Evolutionary conservation across 2,329 filamentous ascomycete species (phyloP).

Genomic region (Aspergillus thermomutatus): DNA sequence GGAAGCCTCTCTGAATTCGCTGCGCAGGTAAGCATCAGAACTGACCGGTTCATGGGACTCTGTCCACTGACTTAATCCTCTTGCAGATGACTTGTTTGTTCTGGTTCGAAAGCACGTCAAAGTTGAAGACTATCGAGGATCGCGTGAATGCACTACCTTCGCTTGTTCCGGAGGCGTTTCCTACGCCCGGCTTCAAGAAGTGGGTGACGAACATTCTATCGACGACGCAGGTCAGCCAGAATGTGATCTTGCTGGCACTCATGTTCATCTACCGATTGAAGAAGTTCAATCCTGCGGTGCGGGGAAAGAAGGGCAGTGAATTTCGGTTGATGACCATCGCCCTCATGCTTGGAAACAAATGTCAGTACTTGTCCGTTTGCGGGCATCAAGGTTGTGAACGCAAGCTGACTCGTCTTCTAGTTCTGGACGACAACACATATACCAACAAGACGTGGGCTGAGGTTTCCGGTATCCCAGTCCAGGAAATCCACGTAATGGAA

Average conservation of each 20-base stretch:
- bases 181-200: slow-evolving; percentile 78
- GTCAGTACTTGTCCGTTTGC: slow-evolving; percentile 45
- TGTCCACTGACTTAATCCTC: slow-evolving; percentile 4
- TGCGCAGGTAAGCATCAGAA: slow-evolving; percentile 59
- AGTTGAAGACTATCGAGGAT: slow-evolving; percentile 70
- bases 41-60: not conserved
- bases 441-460: slow-evolving; percentile 99
- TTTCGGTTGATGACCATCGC: slow-evolving; percentile 90
- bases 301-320: slow-evolving; percentile 89
- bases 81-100: slow-evolving; percentile 87
- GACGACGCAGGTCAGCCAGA: slow-evolving; percentile 94
- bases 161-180: slow-evolving; percentile 69
- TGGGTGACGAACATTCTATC: slow-evolving; percentile 90
- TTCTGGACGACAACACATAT: slow-evolving; percentile 97
- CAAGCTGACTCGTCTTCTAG: slow-evolving; percentile 41
- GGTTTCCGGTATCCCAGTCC: slow-evolving; percentile 88
- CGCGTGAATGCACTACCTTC: slow-evolving; percentile 45
- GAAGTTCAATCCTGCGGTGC: slow-evolving; percentile 81
- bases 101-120: slow-evolving; percentile 91
- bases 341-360: slow-evolving; percentile 97
- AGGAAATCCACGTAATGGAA: slow-evolving; percentile 98
- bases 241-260: slow-evolving; percentile 85
- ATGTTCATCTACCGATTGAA: slow-evolving; percentile 93
- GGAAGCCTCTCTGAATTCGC: slow-evolving; percentile 80
- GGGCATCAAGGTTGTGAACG: not conserved